Percentiles rank a stretch among this genome's conserved stretches.
Conservation (phyloP, 768 basidiomycete genomes). For the Collybia sordida region DNA sequence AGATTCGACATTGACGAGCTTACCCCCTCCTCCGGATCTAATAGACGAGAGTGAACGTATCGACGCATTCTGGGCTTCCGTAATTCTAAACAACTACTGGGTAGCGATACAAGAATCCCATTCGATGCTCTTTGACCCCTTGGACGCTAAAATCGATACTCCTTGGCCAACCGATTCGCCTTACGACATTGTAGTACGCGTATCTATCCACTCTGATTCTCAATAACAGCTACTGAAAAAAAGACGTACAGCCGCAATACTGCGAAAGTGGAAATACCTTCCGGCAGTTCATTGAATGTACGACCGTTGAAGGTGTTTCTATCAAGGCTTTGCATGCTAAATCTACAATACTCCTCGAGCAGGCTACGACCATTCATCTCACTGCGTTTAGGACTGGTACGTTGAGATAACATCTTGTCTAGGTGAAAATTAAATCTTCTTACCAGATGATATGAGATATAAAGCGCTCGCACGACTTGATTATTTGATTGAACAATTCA, state of each 20-base stretch:
- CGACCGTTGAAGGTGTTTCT: slow-evolving; percentile 31
- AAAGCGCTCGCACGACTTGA: slow-evolving; percentile 44
- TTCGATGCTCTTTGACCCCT: slow-evolving; percentile 49
- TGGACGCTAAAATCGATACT: slow-evolving; percentile 51
- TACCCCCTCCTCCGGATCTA: slow-evolving; percentile 38
- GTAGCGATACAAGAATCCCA: slow-evolving; percentile 53
- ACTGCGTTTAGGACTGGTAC: slow-evolving; percentile 38
- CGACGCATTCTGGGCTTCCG: slow-evolving; percentile 65
- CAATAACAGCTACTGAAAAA: slow-evolving; percentile 21
- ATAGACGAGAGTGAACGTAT: slow-evolving; percentile 69
- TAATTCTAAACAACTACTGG: slow-evolving; percentile 57
- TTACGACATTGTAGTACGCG: slow-evolving; percentile 38
- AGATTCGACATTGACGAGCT: too few relatives aligned
- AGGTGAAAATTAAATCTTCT: slow-evolving; percentile 20
- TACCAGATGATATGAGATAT: slow-evolving; percentile 38
- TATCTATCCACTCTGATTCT: slow-evolving; percentile 9
- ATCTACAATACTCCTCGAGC: slow-evolving; percentile 58
- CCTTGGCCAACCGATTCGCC: slow-evolving; percentile 47
- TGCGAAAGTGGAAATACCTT: slow-evolving; percentile 47
- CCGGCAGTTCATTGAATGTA: slow-evolving; percentile 44
- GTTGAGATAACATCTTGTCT: slow-evolving; percentile 12
- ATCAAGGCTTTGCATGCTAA: slow-evolving; percentile 49
- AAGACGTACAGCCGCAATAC: slow-evolving; percentile 41
- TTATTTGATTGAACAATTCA: slow-evolving; percentile 44
- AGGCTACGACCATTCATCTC: slow-evolving; percentile 53